Conservation (phyloP, 2,329 filamentous ascomycete species). For the Fusarium buharicum region DNA sequence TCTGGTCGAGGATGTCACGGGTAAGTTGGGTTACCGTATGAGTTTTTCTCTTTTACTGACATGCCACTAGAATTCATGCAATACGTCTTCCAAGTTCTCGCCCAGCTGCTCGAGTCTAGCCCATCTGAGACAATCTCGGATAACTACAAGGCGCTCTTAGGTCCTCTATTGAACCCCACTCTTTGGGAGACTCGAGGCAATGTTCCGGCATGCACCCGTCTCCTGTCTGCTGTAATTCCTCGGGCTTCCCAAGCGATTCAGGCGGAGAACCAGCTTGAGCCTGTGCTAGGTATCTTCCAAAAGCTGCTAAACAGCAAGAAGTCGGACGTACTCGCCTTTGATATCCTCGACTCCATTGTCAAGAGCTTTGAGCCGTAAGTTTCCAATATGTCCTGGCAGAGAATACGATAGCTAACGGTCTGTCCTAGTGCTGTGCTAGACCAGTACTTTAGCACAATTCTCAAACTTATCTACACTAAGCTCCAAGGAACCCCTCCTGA, state of each 20-base stretch:
- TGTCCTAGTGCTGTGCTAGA: slow-evolving; percentile 69
- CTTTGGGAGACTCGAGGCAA: slow-evolving; percentile 95
- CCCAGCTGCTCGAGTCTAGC: slow-evolving; percentile 88
- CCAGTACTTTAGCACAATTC: slow-evolving; percentile 80
- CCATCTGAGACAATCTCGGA: slow-evolving; percentile 80
- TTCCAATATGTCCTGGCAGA: not conserved
- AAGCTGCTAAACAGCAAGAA: slow-evolving; percentile 83
- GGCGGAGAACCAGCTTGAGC: slow-evolving; percentile 82
- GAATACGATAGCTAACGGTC: slow-evolving; percentile 38
- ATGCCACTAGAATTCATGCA: slow-evolving; percentile 81
- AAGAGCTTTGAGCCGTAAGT: slow-evolving; percentile 77
- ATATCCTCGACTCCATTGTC: slow-evolving; percentile 85
- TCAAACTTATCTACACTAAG: slow-evolving; percentile 83
- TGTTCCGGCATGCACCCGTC: slow-evolving; percentile 86
- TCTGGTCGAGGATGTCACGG: slow-evolving; percentile 82
- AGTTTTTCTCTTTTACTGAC: slow-evolving; percentile 45
- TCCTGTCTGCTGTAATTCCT: slow-evolving; percentile 85
- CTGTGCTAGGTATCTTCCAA: slow-evolving; percentile 95
- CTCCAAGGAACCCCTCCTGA: slow-evolving; percentile 76
- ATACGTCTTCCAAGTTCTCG: slow-evolving; percentile 95
- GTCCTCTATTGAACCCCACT: slow-evolving; percentile 79
- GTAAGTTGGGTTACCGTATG: slow-evolving; percentile 54
- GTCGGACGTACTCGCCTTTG: slow-evolving; percentile 87
- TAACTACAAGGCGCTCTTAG: slow-evolving; percentile 82
- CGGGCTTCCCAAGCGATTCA: slow-evolving; percentile 78